Conservation (phyloP, 1,139 yeast genomes). For the Nakaseomyces kungkrabaensis region DNA sequence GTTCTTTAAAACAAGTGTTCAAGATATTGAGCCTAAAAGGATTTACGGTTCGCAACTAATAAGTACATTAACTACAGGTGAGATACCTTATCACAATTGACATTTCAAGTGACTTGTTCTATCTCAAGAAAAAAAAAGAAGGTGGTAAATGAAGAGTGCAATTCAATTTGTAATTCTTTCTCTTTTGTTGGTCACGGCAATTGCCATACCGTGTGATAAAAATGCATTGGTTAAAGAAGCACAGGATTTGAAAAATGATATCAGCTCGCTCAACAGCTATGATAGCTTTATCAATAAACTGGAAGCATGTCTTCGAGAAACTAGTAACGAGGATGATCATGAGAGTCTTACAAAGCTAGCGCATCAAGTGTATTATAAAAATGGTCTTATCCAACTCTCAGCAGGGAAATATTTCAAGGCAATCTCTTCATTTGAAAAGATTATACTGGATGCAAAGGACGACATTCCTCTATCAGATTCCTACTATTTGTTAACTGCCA, state of each 20-base stretch:
- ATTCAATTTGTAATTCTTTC: neutral
- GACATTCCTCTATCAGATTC: slow-evolving; percentile 8
- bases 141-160: neutral
- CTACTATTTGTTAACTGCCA: slow-evolving; percentile 16
- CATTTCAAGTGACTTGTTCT: no score
- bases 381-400: slow-evolving; percentile 24
- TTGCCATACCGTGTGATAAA: neutral
- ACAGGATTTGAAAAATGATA: neutral
- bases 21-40: no score
- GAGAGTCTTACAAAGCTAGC: slow-evolving; percentile 4
- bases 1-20: no score
- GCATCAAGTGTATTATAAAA: slow-evolving; percentile 19
- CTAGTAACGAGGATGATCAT: neutral
- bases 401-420: slow-evolving; percentile 22
- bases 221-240: neutral
- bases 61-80: no score
- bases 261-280: slow-evolving; percentile 1
- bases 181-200: neutral
- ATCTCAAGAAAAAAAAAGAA: no score
- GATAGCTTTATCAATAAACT: slow-evolving; percentile 8
- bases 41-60: no score
- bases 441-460: neutral
- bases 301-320: slow-evolving; percentile 8
- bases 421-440: slow-evolving; percentile 16
- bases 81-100: no score